Conservation (phyloP, 345 rosid species). For the Aethionema arabicum region DNA sequence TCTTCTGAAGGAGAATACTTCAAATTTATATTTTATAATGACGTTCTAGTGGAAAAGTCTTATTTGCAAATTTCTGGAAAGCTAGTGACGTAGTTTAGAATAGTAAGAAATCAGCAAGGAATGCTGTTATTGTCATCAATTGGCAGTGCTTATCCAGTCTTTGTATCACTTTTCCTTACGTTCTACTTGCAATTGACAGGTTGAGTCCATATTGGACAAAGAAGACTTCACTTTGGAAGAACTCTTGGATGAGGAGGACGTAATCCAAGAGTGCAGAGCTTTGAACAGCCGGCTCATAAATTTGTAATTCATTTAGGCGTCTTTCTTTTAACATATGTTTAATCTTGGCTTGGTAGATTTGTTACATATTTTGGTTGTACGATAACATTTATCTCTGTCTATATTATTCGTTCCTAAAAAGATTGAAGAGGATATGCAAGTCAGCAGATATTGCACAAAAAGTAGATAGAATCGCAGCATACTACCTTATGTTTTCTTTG, state of each 20-base stretch:
- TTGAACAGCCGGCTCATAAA: slow-evolving; percentile 93
- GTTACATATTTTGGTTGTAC: slow-evolving; percentile 9
- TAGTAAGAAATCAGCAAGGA: background rate
- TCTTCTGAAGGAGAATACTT: background rate
- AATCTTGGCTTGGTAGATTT: slow-evolving; percentile 18
- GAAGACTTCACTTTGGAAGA: slow-evolving; percentile 93
- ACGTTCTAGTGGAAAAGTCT: background rate
- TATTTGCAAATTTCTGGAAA: slow-evolving; percentile 2
- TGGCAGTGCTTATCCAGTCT: background rate
- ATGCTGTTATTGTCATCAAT: background rate
- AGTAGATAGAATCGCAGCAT: slow-evolving; percentile 29
- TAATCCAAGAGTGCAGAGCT: slow-evolving; percentile 99
- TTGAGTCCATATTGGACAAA: slow-evolving; percentile 86
- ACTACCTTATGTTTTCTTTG: slow-evolving; percentile 32
- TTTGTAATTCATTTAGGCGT: slow-evolving; percentile 58
- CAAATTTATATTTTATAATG: background rate
- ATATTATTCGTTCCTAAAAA: slow-evolving; percentile 14
- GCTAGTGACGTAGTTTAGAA: slow-evolving; percentile 9
- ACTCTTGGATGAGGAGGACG: slow-evolving; percentile 98
- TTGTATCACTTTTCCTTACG: slow-evolving; percentile 1
- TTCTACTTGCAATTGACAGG: slow-evolving; percentile 44
- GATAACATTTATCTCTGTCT: slow-evolving; percentile 27
- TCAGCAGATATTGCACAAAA: slow-evolving; percentile 19
- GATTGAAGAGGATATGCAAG: slow-evolving; percentile 6
- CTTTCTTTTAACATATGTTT: slow-evolving; percentile 9